Evolutionary conservation across 2,329 filamentous ascomycete genomes (phyloP), one percentile per base, ranked within the genome.

Genomic region (Metarhizium sp.): DNA sequence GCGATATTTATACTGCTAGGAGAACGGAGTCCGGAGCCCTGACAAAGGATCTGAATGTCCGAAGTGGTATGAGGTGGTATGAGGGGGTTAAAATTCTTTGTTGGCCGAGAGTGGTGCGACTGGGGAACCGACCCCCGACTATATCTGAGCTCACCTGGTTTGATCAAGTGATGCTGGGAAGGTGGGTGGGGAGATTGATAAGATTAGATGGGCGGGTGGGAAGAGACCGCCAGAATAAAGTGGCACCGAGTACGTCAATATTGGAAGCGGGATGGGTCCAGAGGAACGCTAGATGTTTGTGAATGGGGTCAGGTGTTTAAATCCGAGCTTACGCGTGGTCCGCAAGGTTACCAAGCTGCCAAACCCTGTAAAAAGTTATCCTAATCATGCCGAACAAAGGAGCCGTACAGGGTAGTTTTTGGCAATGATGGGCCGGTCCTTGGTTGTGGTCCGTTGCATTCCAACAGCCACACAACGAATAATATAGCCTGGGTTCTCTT

Each of bases 141-240:
- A n/a, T 10, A 40, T 18, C 29, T 30, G 48, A 51, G 8, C 7
- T 34, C 32, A 34, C 32, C 32, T 34, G 32, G 32, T 32, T 16
- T 55, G 55, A 55, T 54, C 57, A 55, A 52, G 55, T 51, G 54
- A 56, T 45, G 36, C 32, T 30, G 32, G 45, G 13, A 20, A 45
- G 16, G 45, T 50, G 43, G 11, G 53, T 43, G 55, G 52, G 40
- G 58, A 53, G 59, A 60, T 59, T 59, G 60, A 61, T 61, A 59
- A 62, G 59, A 61, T 62, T 60, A 61, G 58, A 58, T 59, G 25
- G 14, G 47, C 42, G 25, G 10, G 29, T 47, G 45, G 25, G 25
- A 48, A 5, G 16, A 29, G 1, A 30, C 10, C 13, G 7, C 25
- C 10, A 18, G 45, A 48, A n/a, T 30, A 29, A 11, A 48, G 45